Evolutionary conservation across 2,329 filamentous ascomycete genomes (phyloP).

Genomic region (Lachnellula hyalina): DNA sequence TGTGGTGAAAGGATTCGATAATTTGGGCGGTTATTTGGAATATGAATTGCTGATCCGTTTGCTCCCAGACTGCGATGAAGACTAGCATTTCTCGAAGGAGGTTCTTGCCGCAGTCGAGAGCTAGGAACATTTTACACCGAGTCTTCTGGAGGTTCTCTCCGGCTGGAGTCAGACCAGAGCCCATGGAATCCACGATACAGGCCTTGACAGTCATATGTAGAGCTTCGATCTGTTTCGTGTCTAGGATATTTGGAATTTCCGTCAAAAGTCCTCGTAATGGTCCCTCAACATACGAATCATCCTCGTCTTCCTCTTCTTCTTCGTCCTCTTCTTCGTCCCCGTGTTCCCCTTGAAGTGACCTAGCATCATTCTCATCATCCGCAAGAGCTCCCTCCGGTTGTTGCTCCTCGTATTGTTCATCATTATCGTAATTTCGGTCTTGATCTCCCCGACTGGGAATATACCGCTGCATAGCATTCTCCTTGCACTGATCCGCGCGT

Average conservation of each 20-base stretch:
- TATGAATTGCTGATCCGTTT: conserved; percentile 87
- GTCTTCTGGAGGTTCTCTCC: conserved; percentile 86
- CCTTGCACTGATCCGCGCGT: conserved; percentile 53
- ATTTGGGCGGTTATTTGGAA: conserved; percentile 97
- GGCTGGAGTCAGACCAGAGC: conserved; percentile 59
- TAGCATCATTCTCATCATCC: conserved; percentile 45
- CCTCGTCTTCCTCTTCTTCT: conserved; percentile 67
- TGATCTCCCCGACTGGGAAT: conserved; percentile 29
- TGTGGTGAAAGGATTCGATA: conserved; percentile 85
- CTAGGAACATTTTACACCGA: conserved; percentile 81
- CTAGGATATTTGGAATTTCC: conserved; percentile 89
- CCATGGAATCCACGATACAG: conserved; percentile 79
- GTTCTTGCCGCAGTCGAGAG: conserved; percentile 85
- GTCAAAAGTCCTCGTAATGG: conserved; percentile 80
- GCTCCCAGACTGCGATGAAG: conserved; percentile 95
- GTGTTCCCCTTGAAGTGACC: conserved; percentile 34
- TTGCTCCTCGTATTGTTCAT: conserved; percentile 43
- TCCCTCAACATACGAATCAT: conserved; percentile 74
- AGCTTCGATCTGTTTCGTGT: conserved; percentile 92
- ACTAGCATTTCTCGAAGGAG: conserved; percentile 85
- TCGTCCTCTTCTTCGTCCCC: conserved; percentile 51
- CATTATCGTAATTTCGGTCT: conserved; percentile 41
- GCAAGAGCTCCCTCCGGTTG: conserved; percentile 32
- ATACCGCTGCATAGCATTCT: conserved; percentile 50
- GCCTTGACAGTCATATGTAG: conserved; percentile 97